phyloP scores from a whole-genome alignment of 2,329 filamentous ascomycete genomes.

The Diaporthe helianthi region DNA sequence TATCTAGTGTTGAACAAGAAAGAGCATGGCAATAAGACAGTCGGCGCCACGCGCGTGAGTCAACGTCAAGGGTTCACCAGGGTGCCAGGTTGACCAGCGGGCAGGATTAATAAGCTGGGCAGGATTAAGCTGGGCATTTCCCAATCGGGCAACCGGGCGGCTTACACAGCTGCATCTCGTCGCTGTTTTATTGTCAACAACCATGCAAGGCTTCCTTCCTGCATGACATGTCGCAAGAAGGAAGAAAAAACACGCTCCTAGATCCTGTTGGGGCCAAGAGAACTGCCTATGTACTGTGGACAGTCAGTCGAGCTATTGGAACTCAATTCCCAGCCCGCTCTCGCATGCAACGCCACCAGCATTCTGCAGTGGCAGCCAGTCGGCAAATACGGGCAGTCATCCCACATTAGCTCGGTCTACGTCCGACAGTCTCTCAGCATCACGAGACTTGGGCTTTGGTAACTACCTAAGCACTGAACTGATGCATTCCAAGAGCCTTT shows the following conservation, averaged over 20 bases:
- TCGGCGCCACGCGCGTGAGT: background rate
- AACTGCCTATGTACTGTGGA: background rate
- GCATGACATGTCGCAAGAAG: slow-evolving; percentile 5
- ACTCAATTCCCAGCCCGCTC: slow-evolving; percentile 7
- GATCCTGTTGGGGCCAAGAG: slow-evolving; percentile 15
- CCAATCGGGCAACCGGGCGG: slow-evolving; percentile 5
- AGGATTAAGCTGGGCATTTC: background rate
- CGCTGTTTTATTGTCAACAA: slow-evolving; percentile 13
- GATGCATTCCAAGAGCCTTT: background rate
- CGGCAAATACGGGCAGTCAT: slow-evolving; percentile 1
- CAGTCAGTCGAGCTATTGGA: slow-evolving; percentile 7
- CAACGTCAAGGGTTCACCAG: background rate
- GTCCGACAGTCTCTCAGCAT: background rate
- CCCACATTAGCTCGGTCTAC: slow-evolving; percentile 9
- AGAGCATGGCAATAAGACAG: background rate
- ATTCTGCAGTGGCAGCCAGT: background rate
- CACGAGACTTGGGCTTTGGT: background rate
- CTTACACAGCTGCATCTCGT: slow-evolving; percentile 15
- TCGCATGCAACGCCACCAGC: slow-evolving; percentile 18
- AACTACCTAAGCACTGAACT: background rate
- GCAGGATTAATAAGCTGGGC: background rate
- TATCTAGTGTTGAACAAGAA: background rate
- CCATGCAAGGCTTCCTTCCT: background rate
- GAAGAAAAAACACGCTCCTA: background rate
- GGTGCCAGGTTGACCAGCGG: background rate